Evolutionary conservation across 169 alveolate species (phyloP), one percentile per base, ranked within the genome.

Genomic region (Cryptosporidium xiaoi): DNA sequence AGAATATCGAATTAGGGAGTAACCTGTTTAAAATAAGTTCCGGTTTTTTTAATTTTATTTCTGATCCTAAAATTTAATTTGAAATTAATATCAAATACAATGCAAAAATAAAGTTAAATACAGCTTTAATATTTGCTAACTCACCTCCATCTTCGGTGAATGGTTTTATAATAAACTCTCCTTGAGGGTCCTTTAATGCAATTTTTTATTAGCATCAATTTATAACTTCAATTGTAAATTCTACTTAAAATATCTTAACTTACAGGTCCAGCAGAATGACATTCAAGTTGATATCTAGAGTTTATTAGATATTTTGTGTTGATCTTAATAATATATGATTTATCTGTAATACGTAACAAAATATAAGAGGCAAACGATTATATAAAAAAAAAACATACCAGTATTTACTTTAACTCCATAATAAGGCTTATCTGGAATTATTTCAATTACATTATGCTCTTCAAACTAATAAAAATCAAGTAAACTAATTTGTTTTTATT

Each of bases 261-360:
- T 71, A 71, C 84, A 29, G 84, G 84, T 29, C 84, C 84, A 10
- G 67, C 51, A 12, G 84, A 71, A 29, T 51, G 51, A 10, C 84
- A 71, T 18, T 71, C 69, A 53, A 71, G 34, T 34, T 55, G 69
- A n/a, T 71, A 71, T 33, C 84, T 71, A 16, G 68, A 65, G 13
- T 53, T 51, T 24, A 12, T 33, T 7, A 71, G 34, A 24, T 56
- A 16, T 18, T 31, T 56, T 20, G 51, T 71, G 66, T 71, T 51
- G 6, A 71, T 64, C n/a, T 7, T 71, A 16, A 71, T 40, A 24
- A 71, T 71, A 34, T 51, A 46, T 1, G 84, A 66, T 3, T 51
- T 27, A 2, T 51, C 84, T 71, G 33, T n/a, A 33, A 6, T 24
- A 34, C 6, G 10, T 20, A 24, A 34, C 7, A n/a, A 15, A 20